Percentiles rank a stretch among this genome's conserved stretches.
These are phyloP conservation scores for Saccharomycopsis fodiens DNA, from an alignment of 805 yeast species.

Conservation along the genomic window DNA sequence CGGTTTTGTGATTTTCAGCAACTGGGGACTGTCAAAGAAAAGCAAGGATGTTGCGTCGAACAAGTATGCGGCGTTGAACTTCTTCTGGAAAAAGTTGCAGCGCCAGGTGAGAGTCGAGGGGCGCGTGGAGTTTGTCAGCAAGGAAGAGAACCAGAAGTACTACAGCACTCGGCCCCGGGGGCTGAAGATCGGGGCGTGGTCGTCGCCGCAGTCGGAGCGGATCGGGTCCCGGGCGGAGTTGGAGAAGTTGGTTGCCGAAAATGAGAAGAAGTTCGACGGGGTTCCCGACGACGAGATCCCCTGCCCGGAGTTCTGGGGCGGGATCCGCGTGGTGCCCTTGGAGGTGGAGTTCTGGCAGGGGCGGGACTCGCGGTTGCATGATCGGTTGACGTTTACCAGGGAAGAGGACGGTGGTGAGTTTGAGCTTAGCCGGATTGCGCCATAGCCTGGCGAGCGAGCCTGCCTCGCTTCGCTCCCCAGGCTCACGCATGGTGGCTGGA, in stretches of 20 bases:
- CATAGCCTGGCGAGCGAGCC: too few relatives aligned
- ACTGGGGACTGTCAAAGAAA: conserved; percentile 86
- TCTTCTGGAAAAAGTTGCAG: conserved; percentile 88
- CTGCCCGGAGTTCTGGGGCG: conserved; percentile 96
- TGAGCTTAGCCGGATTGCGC: conserved; percentile 66
- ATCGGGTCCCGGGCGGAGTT: conserved; percentile 55
- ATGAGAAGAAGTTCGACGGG: conserved; percentile 51
- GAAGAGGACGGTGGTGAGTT: conserved; percentile 45
- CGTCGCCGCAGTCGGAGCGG: conserved; percentile 76
- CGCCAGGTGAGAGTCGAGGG: conserved; percentile 95
- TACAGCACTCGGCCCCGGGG: conserved; percentile 88
- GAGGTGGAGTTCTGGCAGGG: conserved; percentile 99
- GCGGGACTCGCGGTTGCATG: conserved; percentile 81
- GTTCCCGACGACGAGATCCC: conserved; percentile 57
- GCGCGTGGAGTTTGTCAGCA: conserved; percentile 57
- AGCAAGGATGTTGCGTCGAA: conserved; percentile 62
- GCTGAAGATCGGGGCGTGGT: conserved; percentile 93
- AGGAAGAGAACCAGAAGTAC: conserved; percentile 70
- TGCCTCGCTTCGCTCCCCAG: too few relatives aligned
- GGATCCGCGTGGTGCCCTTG: conserved; percentile 76
- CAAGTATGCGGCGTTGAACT: conserved; percentile 74
- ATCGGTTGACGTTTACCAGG: conserved; percentile 69
- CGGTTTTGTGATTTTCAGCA: conserved; percentile 85
- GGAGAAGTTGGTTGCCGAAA: conserved; percentile 41
- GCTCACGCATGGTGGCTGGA: too few relatives aligned